Conservation (phyloP, 768 basidiomycete genomes). For the Trametes cingulata region DNA sequence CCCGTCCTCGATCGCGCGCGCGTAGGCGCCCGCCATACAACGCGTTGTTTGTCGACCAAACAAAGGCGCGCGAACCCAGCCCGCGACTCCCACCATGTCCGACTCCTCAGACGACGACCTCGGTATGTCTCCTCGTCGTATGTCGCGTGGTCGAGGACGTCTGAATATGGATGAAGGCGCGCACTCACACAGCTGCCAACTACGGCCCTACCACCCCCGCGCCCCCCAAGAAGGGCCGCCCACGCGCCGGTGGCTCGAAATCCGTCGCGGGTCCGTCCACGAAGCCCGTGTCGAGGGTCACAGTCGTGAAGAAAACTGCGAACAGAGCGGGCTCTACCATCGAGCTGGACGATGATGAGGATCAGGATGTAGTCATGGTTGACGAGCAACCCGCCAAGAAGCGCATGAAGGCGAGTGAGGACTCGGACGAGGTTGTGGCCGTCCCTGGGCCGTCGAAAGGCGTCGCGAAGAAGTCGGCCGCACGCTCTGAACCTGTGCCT, state of each 20-base stretch:
- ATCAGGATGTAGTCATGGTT: constrained; percentile 22
- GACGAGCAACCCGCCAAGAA: constrained; percentile 13
- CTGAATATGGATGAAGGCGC: constrained; percentile 15
- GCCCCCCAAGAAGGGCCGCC: constrained; percentile 27
- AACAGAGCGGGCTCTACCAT: constrained; percentile 12
- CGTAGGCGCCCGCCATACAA: constrained; percentile 7
- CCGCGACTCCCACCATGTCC: constrained; percentile 21
- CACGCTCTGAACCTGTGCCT: constrained; percentile 1
- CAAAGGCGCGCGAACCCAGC: constrained; percentile 16
- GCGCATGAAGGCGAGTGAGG: constrained; percentile 8
- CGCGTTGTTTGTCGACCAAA: constrained; percentile 16
- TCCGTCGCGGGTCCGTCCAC: constrained; percentile 28
- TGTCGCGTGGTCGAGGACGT: constrained; percentile 1
- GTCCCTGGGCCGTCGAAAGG: constrained; percentile 8
- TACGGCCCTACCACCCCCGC: constrained; percentile 36
- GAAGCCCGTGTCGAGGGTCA: constrained; percentile 17
- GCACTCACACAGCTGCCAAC: constrained; percentile 18
- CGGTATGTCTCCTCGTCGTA: constrained; percentile 17
- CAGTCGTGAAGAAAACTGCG: constrained; percentile 17
- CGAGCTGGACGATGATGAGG: constrained; percentile 23
- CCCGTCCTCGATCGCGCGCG: constrained; percentile 2
- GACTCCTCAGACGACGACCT: constrained; percentile 28
- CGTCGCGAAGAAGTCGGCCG: constrained; percentile 10
- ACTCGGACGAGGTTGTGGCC: constrained; percentile 13
- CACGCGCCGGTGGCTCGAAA: constrained; percentile 19